Evolutionary conservation across 768 basidiomycete genomes (phyloP).

Genomic region (Pleurotus eryngii): DNA sequence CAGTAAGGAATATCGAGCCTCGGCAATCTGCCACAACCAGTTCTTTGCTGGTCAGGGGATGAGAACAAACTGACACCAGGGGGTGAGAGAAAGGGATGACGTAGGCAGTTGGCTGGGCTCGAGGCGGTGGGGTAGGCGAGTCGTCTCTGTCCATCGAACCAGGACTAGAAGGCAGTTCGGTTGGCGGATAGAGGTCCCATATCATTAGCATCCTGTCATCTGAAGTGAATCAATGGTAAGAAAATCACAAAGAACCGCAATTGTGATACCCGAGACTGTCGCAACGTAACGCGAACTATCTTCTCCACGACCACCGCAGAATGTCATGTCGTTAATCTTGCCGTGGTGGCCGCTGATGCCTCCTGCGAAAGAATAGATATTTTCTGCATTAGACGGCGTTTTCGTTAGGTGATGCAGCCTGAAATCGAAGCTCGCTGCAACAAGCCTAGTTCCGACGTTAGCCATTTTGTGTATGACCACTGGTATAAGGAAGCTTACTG

Average conservation of each 20-base stretch:
- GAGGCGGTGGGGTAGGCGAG: slow-evolving; percentile 30
- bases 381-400: slow-evolving; percentile 41
- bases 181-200: slow-evolving; percentile 73
- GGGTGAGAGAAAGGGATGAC: slow-evolving; percentile 72
- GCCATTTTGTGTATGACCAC: neutral
- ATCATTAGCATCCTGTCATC: slow-evolving; percentile 85
- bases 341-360: slow-evolving; percentile 81
- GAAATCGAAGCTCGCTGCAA: slow-evolving; percentile 65
- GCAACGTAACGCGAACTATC: slow-evolving; percentile 74
- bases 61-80: slow-evolving; percentile 64
- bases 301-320: slow-evolving; percentile 70
- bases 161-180: slow-evolving; percentile 29
- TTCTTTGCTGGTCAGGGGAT: slow-evolving; percentile 72
- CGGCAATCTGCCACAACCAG: slow-evolving; percentile 74
- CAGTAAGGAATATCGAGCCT: slow-evolving; percentile 74
- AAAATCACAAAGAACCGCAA: slow-evolving; percentile 2
- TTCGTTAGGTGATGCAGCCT: slow-evolving; percentile 70
- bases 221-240: slow-evolving; percentile 21
- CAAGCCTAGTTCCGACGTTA: slow-evolving; percentile 43
- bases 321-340: slow-evolving; percentile 72
- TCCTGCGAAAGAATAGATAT: slow-evolving; percentile 70
- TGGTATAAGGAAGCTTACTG: slow-evolving; percentile 49
- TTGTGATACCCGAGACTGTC: slow-evolving; percentile 65
- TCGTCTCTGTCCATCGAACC: slow-evolving; percentile 22
- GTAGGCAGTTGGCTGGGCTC: slow-evolving; percentile 75